Evolutionary conservation across 129 eudicot genomes (phyloP).

Genomic region (Escallonia herrerae): DNA sequence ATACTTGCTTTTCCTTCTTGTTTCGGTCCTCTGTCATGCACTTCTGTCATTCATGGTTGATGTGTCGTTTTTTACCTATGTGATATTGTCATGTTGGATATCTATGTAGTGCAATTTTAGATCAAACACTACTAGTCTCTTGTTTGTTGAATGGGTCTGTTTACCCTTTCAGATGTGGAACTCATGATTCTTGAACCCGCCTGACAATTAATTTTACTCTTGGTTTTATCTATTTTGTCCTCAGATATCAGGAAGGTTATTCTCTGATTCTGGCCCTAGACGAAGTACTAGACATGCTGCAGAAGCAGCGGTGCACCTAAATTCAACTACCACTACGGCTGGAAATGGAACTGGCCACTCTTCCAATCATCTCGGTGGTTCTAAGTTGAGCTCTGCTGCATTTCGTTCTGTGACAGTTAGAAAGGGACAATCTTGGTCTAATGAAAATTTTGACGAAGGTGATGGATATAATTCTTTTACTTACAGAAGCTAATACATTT

Average conservation of each 20-base stretch:
- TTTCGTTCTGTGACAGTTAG: constrained; percentile 74
- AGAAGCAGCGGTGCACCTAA: constrained; percentile 45
- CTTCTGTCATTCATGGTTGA: no score
- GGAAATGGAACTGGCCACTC: constrained; percentile 72
- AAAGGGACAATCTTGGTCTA: constrained; percentile 59
- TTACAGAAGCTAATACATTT: no score
- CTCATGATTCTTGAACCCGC: neutral
- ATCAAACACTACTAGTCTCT: neutral
- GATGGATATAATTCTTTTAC: neutral
- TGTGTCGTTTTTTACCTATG: no score
- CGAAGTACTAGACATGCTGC: constrained; percentile 92
- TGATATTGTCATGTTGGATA: neutral
- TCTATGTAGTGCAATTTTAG: neutral
- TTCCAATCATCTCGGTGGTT: constrained; percentile 49
- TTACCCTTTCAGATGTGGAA: neutral
- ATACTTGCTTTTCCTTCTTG: neutral
- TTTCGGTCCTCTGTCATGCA: no score
- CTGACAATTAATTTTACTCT: neutral
- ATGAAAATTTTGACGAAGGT: constrained; percentile 75
- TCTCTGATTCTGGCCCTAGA: constrained; percentile 92
- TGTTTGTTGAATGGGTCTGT: neutral
- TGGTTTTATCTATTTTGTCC: constrained; percentile 8
- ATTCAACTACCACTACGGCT: constrained; percentile 31
- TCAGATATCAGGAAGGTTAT: constrained; percentile 95
- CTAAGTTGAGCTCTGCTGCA: constrained; percentile 54